phyloP scores from a whole-genome alignment of 805 yeast species.

The Starmerella tilneyi region DNA sequence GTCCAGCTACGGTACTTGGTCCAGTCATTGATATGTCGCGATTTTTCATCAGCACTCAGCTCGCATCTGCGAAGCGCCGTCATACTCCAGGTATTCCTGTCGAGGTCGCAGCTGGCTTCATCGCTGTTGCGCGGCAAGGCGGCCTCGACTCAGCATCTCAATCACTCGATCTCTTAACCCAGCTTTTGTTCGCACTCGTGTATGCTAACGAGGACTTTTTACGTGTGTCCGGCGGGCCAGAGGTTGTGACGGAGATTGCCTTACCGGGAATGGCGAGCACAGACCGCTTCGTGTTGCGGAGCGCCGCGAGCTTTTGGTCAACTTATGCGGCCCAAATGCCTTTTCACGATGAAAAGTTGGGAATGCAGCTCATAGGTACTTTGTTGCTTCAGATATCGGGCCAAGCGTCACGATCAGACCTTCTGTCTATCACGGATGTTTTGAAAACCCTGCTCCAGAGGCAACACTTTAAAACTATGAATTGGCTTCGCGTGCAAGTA shows the following conservation, averaged over 20 bases:
- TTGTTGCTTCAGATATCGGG: constrained; percentile 38
- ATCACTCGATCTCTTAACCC: constrained; percentile 23
- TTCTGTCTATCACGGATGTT: constrained; percentile 36
- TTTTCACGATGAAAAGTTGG: constrained; percentile 20
- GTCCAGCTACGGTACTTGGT: constrained; percentile 23
- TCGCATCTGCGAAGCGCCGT: constrained; percentile 2
- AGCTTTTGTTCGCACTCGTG: constrained; percentile 12
- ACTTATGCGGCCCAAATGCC: constrained; percentile 30
- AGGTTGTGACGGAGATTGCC: constrained; percentile 31
- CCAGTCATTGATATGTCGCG: constrained; percentile 28
- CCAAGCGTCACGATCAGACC: constrained; percentile 36
- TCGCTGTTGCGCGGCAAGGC: neutral
- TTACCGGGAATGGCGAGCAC: constrained; percentile 36
- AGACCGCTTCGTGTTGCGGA: constrained; percentile 49
- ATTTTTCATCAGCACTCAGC: constrained; percentile 24
- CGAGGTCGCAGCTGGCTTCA: neutral
- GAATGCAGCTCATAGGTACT: constrained; percentile 30
- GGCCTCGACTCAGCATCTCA: constrained; percentile 1
- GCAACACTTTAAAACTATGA: constrained; percentile 15
- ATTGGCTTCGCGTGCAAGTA: constrained; percentile 15
- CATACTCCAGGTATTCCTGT: neutral
- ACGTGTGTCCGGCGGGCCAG: constrained; percentile 16
- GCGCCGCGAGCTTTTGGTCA: constrained; percentile 49
- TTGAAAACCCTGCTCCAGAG: constrained; percentile 32
- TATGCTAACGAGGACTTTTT: neutral